Evolutionary conservation across 1,139 yeast species (phyloP).

Genomic region (Blastobotrys petasosporus): DNA sequence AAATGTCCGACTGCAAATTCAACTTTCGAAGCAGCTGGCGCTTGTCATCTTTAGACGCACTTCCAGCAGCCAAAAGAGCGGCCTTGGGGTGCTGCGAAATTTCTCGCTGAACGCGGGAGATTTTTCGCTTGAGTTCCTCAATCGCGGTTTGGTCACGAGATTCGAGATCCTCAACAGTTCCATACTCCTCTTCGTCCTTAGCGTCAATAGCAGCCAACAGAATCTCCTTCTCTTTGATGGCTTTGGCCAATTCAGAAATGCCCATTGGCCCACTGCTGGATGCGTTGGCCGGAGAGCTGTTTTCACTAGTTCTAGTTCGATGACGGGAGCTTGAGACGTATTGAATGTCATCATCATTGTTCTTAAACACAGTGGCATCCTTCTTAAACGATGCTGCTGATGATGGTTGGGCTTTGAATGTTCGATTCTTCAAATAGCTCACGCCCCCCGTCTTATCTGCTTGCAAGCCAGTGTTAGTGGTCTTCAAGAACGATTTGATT

Average conservation of each 20-base stretch:
- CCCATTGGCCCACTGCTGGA: slow-evolving; percentile 19
- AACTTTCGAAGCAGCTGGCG: slow-evolving; percentile 47
- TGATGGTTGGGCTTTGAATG: slow-evolving; percentile 26
- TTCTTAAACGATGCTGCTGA: slow-evolving; percentile 32
- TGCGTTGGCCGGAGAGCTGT: slow-evolving; percentile 16
- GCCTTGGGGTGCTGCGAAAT: slow-evolving; percentile 35
- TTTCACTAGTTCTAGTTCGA: slow-evolving; percentile 27
- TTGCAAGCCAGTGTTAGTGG: slow-evolving; percentile 24
- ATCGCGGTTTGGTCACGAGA: slow-evolving; percentile 49
- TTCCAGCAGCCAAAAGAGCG: slow-evolving; percentile 26
- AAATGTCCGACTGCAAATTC: slow-evolving; percentile 54
- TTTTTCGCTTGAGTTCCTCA: slow-evolving; percentile 56
- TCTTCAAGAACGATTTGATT: slow-evolving; percentile 44
- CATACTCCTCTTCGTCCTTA: slow-evolving; percentile 52
- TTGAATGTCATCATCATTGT: slow-evolving; percentile 52
- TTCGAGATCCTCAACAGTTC: slow-evolving; percentile 39
- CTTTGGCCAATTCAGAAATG: slow-evolving; percentile 50
- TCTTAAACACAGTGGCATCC: slow-evolving; percentile 56
- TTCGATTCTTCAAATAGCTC: slow-evolving; percentile 26
- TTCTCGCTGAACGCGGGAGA: slow-evolving; percentile 49
- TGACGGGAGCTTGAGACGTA: slow-evolving; percentile 67
- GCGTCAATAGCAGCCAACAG: slow-evolving; percentile 67
- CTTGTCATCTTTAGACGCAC: slow-evolving; percentile 34
- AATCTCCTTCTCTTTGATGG: slow-evolving; percentile 63
- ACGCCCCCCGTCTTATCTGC: slow-evolving; percentile 20